Evolutionary conservation across 768 basidiomycete genomes (phyloP), one percentile per base, ranked within the genome.

Genomic region (Cystofilobasidium capitatum): DNA sequence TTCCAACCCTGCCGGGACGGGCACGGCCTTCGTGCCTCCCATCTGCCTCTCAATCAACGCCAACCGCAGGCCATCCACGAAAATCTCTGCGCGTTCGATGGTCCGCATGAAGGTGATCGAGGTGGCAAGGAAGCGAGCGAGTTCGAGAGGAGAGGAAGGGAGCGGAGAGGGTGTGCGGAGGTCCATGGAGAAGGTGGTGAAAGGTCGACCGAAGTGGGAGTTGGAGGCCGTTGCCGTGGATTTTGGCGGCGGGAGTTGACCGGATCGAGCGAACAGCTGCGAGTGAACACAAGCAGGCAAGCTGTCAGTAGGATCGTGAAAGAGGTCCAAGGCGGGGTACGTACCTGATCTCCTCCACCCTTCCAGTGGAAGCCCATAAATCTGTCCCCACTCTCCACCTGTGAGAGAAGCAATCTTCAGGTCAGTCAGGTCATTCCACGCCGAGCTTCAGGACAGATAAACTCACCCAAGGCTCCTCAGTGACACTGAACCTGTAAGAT

Each of bases 311-410:
- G 26, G 26, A 29, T 59, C 37, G n/a, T 16, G 36, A 24, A 57
- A 45, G 16, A 7, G 61, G n/a, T 59, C n/a, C 9, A 35, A 33
- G 10, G 44, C 20, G 26, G 31, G 42, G 24, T 9, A 66, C 63
- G 26, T 9, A 73, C 72, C 64, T 92, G 90, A 73, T 92, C 90
- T 73, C 88, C 89, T 72, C 87, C 88, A 73, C 88, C 89, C 75
- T 91, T 92, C 91, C 91, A 97, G 75, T 93, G 89, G 75, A 96
- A 97, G 0, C 86, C 87, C 91, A 94, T 94, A 85, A 90, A 91
- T 74, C 88, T 83, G 37, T 72, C 71, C 7, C 85, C 91, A 83
- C 74, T 69, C 58, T 76, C 75, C n/a, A 80, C 81, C 40, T 79
- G 75, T 0, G 62, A 72, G 75, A 12, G n/a, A 29, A 45, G n/a